Evolutionary conservation across 1,139 yeast genomes (phyloP).

Genomic region (Blastobotrys illinoisensis): DNA sequence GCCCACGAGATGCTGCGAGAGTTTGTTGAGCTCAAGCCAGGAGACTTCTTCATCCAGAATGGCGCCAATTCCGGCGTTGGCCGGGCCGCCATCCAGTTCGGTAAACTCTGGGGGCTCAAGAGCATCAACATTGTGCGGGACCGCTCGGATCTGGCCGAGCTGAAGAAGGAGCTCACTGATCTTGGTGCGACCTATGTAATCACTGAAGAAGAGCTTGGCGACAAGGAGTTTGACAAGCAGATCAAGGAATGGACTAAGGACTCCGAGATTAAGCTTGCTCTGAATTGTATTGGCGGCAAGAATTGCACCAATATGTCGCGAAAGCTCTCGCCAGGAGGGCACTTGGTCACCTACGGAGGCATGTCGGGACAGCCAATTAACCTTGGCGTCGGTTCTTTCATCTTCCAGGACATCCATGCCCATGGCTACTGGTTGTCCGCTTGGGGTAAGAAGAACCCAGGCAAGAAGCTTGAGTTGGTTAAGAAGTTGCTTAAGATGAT

Average conservation of each 20-base stretch:
- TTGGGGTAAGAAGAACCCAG: constrained; percentile 60
- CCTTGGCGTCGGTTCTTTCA: constrained; percentile 80
- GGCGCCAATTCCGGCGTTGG: constrained; percentile 98
- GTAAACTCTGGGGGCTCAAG: constrained; percentile 67
- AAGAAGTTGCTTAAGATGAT: constrained; percentile 53
- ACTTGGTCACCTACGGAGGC: constrained; percentile 91
- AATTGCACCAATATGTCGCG: constrained; percentile 77
- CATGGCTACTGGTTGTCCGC: constrained; percentile 93
- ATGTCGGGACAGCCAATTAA: constrained; percentile 95
- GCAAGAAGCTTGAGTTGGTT: constrained; percentile 56
- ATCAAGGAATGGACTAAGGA: constrained; percentile 57
- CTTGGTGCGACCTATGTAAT: constrained; percentile 87
- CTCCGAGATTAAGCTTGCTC: constrained; percentile 58
- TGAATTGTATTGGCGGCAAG: constrained; percentile 92
- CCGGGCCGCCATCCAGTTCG: constrained; percentile 87
- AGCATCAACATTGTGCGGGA: constrained; percentile 86
- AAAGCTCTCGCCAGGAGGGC: constrained; percentile 61
- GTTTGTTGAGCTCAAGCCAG: constrained; percentile 54
- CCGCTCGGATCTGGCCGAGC: constrained; percentile 63
- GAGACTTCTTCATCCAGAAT: constrained; percentile 94
- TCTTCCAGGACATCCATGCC: constrained; percentile 80
- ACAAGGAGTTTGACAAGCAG: constrained; percentile 55
- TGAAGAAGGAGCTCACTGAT: constrained; percentile 50
- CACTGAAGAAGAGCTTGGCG: constrained; percentile 76
- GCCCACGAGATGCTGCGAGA: constrained; percentile 85